phyloP scores from a whole-genome alignment of 306 rosid genomes.

The Pueraria montana region DNA sequence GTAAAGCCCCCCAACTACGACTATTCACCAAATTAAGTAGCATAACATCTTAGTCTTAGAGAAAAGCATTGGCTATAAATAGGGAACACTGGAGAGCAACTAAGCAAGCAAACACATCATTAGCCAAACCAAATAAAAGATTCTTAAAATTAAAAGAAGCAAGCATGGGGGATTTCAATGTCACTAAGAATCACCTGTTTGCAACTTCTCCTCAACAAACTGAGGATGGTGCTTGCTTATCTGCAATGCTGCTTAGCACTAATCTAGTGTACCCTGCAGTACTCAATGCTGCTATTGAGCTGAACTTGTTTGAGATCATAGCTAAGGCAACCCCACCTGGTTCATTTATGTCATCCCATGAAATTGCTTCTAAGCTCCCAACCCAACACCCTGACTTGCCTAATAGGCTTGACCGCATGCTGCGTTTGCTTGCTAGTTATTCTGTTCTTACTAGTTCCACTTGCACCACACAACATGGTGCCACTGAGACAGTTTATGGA shows the following conservation, averaged over 20 bases:
- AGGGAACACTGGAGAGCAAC: not conserved
- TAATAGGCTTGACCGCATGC: constrained; percentile 42
- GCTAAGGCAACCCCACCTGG: constrained; percentile 13
- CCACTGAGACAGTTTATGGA: constrained; percentile 14
- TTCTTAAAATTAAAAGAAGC: not conserved
- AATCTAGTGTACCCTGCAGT: constrained; percentile 23
- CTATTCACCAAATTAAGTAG: not conserved
- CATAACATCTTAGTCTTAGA: not conserved
- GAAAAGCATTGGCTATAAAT: not conserved
- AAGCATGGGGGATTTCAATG: constrained; percentile 16
- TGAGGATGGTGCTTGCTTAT: constrained; percentile 24
- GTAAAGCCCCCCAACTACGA: not conserved
- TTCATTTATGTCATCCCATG: constrained; percentile 28
- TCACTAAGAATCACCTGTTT: not conserved
- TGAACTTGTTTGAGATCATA: constrained; percentile 47
- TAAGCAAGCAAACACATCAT: not conserved
- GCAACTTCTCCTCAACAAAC: not conserved
- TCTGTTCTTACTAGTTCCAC: constrained; percentile 29
- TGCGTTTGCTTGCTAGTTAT: constrained; percentile 41
- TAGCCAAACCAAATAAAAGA: not conserved
- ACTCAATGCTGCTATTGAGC: constrained; percentile 33
- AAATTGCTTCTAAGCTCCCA: constrained; percentile 42
- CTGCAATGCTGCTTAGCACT: constrained; percentile 2
- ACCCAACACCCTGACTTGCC: constrained; percentile 31
- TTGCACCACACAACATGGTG: not conserved